These are phyloP conservation scores for Galeopsis tetrahit DNA, from an alignment of 257 asterid species.

Conservation along the genomic window DNA sequence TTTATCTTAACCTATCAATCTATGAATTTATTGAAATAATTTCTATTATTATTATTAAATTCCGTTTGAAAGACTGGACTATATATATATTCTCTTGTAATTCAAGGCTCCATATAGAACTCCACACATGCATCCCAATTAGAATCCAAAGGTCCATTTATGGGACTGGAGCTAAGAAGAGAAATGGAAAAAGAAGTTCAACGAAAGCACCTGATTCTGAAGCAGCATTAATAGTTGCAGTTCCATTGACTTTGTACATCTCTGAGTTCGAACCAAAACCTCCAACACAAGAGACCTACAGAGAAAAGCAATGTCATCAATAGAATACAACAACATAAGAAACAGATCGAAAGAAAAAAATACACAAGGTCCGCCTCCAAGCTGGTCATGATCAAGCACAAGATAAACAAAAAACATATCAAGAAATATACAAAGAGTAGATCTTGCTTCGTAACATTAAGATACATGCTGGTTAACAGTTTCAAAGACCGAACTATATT, in stretches of 20 bases:
- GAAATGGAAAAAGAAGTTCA: background rate
- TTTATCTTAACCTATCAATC: no score
- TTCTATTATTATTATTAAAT: no score
- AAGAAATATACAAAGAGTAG: background rate
- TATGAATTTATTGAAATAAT: no score
- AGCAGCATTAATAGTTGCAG: slow-evolving; percentile 98
- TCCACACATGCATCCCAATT: no score
- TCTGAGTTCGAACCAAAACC: slow-evolving; percentile 92
- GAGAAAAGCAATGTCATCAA: slow-evolving; percentile 21
- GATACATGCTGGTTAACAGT: slow-evolving; percentile 14
- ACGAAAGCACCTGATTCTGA: slow-evolving; percentile 74
- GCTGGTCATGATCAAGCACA: background rate
- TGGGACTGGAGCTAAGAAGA: background rate
- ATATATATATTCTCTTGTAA: no score
- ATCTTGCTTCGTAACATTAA: background rate
- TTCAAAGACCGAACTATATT: background rate
- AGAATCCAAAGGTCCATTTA: background rate
- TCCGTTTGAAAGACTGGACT: no score
- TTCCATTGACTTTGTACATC: slow-evolving; percentile 96
- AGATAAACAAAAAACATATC: background rate
- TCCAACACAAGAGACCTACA: slow-evolving; percentile 96
- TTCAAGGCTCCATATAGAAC: no score
- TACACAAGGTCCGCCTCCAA: background rate
- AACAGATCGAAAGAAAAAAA: background rate
- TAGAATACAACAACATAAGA: background rate